A percentile compares a stretch with the other conserved stretches of the same genome.
Evolutionary conservation across 2,329 filamentous ascomycete species (phyloP).

Genomic region (Fusarium decemcellulare): DNA sequence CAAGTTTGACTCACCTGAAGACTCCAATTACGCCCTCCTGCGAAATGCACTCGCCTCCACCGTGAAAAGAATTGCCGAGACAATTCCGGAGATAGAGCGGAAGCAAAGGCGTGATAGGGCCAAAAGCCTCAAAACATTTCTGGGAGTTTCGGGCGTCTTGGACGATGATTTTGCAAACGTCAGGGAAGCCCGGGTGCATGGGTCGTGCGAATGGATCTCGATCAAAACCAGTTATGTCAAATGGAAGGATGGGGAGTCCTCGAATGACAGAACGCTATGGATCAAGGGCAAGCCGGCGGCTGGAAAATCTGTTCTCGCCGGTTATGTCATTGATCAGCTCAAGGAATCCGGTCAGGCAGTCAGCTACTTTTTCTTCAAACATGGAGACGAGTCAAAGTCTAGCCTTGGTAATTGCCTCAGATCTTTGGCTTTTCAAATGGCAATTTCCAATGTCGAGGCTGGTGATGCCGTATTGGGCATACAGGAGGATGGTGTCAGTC

Average conservation of each 20-base stretch:
- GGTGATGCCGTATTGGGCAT: slow-evolving; percentile 44
- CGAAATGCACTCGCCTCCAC: slow-evolving; percentile 47
- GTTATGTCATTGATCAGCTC: slow-evolving; percentile 50
- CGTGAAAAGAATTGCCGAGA: slow-evolving; percentile 21
- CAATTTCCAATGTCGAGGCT: slow-evolving; percentile 33
- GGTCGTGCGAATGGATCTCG: slow-evolving; percentile 35
- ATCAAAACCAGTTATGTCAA: slow-evolving; percentile 23
- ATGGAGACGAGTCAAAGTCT: slow-evolving; percentile 40
- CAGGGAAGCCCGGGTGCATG: slow-evolving; percentile 21
- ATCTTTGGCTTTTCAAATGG: slow-evolving; percentile 51
- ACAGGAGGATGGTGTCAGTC: slow-evolving; percentile 50
- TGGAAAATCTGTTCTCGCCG: slow-evolving; percentile 54
- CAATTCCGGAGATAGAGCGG: slow-evolving; percentile 8
- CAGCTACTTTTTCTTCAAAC: slow-evolving; percentile 48
- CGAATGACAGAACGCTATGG: slow-evolving; percentile 25
- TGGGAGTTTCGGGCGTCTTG: slow-evolving; percentile 24
- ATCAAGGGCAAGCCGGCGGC: slow-evolving; percentile 49
- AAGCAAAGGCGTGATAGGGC: slow-evolving; percentile 14
- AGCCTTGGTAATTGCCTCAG: slow-evolving; percentile 44
- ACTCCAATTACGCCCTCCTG: slow-evolving; percentile 55
- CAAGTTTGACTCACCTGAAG: slow-evolving; percentile 54
- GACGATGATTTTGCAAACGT: slow-evolving; percentile 29
- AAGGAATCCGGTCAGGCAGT: slow-evolving; percentile 4
- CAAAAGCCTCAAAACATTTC: slow-evolving; percentile 25
- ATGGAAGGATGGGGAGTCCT: slow-evolving; percentile 29